phyloP scores from a whole-genome alignment of 2,329 filamentous ascomycete genomes.

The Diaporthe eres region DNA sequence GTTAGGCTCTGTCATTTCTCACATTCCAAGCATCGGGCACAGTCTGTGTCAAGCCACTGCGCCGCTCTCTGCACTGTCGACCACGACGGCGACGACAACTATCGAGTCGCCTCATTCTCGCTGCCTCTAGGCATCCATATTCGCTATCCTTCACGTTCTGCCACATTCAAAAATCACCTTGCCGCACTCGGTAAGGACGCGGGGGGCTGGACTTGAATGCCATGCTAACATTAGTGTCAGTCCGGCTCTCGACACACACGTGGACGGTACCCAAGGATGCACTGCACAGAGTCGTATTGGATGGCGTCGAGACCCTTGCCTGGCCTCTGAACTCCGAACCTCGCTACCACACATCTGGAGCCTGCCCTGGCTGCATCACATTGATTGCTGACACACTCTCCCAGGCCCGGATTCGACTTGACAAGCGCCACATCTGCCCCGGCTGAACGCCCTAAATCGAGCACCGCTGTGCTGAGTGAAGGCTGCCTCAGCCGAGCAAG shows the following conservation, averaged over 20 bases:
- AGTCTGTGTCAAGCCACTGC: background rate
- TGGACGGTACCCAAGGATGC: conserved; percentile 11
- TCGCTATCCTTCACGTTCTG: background rate
- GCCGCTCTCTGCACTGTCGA: conserved; percentile 12
- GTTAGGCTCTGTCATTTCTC: conserved; percentile 17
- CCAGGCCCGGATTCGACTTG: conserved; percentile 13
- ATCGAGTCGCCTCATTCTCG: background rate
- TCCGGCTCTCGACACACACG: conserved; percentile 10
- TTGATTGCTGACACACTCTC: conserved; percentile 30
- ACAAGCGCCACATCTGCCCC: conserved; percentile 26
- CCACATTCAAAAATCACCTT: background rate
- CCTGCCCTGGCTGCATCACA: conserved; percentile 26
- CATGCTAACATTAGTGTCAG: background rate
- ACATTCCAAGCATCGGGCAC: conserved; percentile 15
- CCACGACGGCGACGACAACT: background rate
- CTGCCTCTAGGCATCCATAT: background rate
- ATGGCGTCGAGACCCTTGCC: conserved; percentile 27
- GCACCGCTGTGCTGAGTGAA: background rate
- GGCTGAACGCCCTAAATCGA: conserved; percentile 16
- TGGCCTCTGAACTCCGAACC: conserved; percentile 11
- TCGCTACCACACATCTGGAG: conserved; percentile 22
- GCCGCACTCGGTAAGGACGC: conserved; percentile 8
- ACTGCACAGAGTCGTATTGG: conserved; percentile 12
- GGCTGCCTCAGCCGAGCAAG: conserved; percentile 32
- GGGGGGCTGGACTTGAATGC: background rate